Evolutionary conservation across 257 asterid genomes (phyloP).

Genomic region (Solanum verrucosum): DNA sequence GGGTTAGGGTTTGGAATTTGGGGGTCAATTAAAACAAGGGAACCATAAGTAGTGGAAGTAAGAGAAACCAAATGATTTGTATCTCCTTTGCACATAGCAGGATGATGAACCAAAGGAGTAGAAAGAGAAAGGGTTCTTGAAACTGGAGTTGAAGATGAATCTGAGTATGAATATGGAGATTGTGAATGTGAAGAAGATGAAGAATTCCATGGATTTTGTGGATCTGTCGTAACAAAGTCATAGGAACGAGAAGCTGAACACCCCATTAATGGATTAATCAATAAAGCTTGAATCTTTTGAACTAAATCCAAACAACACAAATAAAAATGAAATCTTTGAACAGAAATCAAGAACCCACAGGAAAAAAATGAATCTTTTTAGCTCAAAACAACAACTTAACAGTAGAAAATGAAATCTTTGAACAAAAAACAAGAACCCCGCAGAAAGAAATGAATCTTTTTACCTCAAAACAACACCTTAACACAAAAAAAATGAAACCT

Average conservation of each 20-base stretch:
- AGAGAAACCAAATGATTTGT: conserved; percentile 77
- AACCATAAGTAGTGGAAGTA: conserved; percentile 84
- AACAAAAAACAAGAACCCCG: neutral
- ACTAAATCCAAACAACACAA: neutral
- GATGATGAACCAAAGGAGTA: conserved; percentile 29
- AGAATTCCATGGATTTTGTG: neutral
- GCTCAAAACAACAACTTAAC: neutral
- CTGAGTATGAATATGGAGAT: conserved; percentile 12
- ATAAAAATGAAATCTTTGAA: neutral
- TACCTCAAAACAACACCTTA: neutral
- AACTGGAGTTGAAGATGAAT: conserved; percentile 21
- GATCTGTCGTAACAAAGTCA: conserved; percentile 5
- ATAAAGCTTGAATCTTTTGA: neutral
- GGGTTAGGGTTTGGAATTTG: conserved; percentile 12
- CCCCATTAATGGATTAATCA: conserved; percentile 12
- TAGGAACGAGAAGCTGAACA: conserved; percentile 31
- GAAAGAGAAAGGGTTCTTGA: conserved; percentile 31
- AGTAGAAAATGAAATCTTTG: neutral
- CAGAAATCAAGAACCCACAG: neutral
- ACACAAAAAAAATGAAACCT: neutral
- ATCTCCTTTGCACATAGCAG: conserved; percentile 33
- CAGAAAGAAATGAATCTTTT: neutral
- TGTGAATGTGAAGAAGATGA: conserved; percentile 14
- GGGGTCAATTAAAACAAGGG: conserved; percentile 38
- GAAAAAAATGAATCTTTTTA: neutral